Conservation (phyloP, 2,329 filamentous ascomycete genomes). For the Amauroascus niger region DNA sequence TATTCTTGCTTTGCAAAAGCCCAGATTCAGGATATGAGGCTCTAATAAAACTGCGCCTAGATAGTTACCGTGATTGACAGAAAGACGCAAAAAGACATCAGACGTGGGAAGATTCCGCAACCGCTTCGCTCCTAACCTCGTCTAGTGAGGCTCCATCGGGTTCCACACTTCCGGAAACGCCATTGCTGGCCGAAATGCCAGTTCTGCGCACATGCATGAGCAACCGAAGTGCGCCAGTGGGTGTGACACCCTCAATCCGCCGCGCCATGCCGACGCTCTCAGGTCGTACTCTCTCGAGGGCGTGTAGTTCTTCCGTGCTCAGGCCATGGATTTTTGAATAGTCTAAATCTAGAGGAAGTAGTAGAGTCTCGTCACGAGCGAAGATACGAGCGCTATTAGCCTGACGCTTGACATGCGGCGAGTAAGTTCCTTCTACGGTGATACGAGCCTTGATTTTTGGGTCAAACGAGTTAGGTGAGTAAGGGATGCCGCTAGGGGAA, state of each 20-base stretch:
- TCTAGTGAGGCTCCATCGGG: neutral
- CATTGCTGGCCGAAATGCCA: conserved; percentile 1
- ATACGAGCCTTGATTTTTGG: conserved; percentile 58
- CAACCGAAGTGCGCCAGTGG: conserved; percentile 37
- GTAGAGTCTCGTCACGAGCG: conserved; percentile 64
- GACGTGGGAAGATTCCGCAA: neutral
- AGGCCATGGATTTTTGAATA: conserved; percentile 65
- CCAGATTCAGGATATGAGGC: too few species aligned
- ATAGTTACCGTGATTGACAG: neutral
- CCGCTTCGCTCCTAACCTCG: neutral
- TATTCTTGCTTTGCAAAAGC: too few species aligned
- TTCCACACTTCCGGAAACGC: neutral
- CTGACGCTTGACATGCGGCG: conserved; percentile 73
- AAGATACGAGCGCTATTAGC: conserved; percentile 56
- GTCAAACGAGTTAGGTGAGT: conserved; percentile 44
- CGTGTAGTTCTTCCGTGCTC: conserved; percentile 66
- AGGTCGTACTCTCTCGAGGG: conserved; percentile 60
- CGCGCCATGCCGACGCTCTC: conserved; percentile 83
- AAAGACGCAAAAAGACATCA: neutral
- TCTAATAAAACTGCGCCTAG: neutral
- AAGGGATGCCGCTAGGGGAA: conserved; percentile 19
- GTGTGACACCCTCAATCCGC: conserved; percentile 64
- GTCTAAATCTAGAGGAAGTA: conserved; percentile 63
- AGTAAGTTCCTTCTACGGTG: conserved; percentile 73
- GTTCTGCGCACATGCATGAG: conserved; percentile 34